Evolutionary conservation across 2,329 filamentous ascomycete genomes (phyloP).

Genomic region (Saccharata proteae): DNA sequence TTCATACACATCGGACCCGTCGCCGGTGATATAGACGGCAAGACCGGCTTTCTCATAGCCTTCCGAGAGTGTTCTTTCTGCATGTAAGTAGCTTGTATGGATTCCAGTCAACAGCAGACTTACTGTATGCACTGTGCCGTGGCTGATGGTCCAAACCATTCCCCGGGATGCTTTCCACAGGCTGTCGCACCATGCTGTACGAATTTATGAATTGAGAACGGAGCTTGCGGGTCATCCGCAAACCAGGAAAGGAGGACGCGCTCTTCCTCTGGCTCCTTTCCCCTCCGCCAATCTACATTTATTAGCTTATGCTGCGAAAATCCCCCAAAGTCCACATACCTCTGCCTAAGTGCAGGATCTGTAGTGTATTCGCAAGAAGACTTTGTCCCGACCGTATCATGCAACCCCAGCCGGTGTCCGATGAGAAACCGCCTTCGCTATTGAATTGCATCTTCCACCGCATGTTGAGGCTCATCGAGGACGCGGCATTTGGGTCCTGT

Average conservation of each 20-base stretch:
- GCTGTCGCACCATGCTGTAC: conserved; percentile 74
- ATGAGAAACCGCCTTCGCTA: conserved; percentile 73
- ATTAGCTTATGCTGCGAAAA: conserved; percentile 2
- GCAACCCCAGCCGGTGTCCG: conserved; percentile 94
- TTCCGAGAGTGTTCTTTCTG: conserved; percentile 58
- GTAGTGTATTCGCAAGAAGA: conserved; percentile 74
- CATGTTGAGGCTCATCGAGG: conserved; percentile 70
- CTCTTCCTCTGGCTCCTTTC: conserved; percentile 47
- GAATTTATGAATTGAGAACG: conserved; percentile 92
- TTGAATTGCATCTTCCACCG: conserved; percentile 64
- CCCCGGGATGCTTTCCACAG: conserved; percentile 88
- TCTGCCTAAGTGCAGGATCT: conserved; percentile 62
- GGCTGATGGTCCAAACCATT: conserved; percentile 98
- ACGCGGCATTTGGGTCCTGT: conserved; percentile 55
- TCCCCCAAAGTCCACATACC: conserved; percentile 39
- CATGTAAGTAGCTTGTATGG: conserved; percentile 8
- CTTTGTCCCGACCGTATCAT: conserved; percentile 98
- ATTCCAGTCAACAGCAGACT: conserved; percentile 20
- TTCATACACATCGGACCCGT: conserved; percentile 86
- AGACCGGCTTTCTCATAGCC: conserved; percentile 50
- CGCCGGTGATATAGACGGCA: conserved; percentile 77
- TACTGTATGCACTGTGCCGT: conserved; percentile 90
- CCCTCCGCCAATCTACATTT: conserved; percentile 59
- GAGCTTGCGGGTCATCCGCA: conserved; percentile 72
- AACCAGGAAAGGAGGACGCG: conserved; percentile 66